Evolutionary conservation across 192 early-diverging fungal species (phyloP).

Genomic region (Gryganskiella cystojenkinii): DNA sequence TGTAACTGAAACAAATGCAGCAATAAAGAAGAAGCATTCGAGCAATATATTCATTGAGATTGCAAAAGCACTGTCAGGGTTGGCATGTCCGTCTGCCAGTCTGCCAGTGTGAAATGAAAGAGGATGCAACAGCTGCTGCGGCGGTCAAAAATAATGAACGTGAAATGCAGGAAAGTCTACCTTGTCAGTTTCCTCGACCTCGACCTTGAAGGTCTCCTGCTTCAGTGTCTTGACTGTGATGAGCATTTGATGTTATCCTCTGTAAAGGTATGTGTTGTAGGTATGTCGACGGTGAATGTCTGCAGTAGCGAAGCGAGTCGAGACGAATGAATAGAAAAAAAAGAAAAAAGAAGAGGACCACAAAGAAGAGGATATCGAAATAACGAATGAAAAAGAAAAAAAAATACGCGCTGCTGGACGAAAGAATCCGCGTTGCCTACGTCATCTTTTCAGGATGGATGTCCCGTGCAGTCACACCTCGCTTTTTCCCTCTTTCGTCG

Average conservation of each 20-base stretch:
- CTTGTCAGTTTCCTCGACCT: slow-evolving; percentile 75
- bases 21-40: too few relatives aligned
- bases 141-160: not conserved
- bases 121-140: not conserved
- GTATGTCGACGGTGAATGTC: too few relatives aligned
- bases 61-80: too few relatives aligned
- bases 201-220: slow-evolving; percentile 85
- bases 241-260: slow-evolving; percentile 62
- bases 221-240: slow-evolving; percentile 93
- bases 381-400: slow-evolving; percentile 4
- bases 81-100: too few relatives aligned
- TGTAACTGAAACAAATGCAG: too few relatives aligned
- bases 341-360: not conserved
- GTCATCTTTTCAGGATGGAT: too few relatives aligned
- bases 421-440: too few relatives aligned
- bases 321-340: not conserved
- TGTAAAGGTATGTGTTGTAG: slow-evolving; percentile 4
- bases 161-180: slow-evolving; percentile 27
- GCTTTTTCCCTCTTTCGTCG: not conserved
- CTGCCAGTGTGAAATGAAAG: too few relatives aligned
- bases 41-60: too few relatives aligned
- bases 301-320: too few relatives aligned
- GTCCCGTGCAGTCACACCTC: not conserved
- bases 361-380: too few relatives aligned
- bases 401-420: slow-evolving; percentile 7